phyloP scores from a whole-genome alignment of 2,329 filamentous ascomycete species.

The Verticillium klebahnii region DNA sequence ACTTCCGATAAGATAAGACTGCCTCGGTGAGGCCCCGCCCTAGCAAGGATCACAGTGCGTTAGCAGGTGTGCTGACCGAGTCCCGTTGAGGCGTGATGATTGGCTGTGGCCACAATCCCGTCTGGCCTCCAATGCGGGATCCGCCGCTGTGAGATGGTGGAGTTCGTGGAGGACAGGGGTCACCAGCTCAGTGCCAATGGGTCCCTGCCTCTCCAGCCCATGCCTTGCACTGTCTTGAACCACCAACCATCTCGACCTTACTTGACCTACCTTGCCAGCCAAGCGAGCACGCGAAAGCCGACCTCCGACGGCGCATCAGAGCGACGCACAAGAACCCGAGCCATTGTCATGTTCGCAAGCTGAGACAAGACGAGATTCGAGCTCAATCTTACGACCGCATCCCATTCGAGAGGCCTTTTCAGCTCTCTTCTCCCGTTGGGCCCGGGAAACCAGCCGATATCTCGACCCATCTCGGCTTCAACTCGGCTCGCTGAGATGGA shows the following conservation, averaged over 20 bases:
- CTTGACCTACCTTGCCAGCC: neutral
- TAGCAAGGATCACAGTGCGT: slow-evolving; percentile 5
- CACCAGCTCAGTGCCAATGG: neutral
- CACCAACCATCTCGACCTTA: neutral
- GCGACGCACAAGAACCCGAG: neutral
- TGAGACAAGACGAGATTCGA: neutral
- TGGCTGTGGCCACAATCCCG: neutral
- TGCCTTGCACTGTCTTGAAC: neutral
- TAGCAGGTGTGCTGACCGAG: slow-evolving; percentile 14
- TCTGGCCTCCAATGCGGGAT: neutral
- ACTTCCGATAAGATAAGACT: slow-evolving; percentile 13
- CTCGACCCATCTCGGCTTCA: slow-evolving; percentile 2
- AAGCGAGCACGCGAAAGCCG: neutral
- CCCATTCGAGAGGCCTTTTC: neutral
- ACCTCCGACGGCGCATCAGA: neutral
- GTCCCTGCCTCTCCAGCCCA: neutral
- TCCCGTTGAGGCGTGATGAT: neutral
- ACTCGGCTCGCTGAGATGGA: slow-evolving; percentile 33
- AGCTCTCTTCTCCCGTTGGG: neutral
- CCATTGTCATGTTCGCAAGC: neutral
- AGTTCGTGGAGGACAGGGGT: neutral
- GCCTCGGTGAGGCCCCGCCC: slow-evolving; percentile 13
- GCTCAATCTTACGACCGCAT: neutral
- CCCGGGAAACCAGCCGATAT: neutral
- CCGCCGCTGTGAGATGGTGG: neutral